Evolutionary conservation across 352 stramenopile species (phyloP).

Genomic region (Blastocystis sp.): DNA sequence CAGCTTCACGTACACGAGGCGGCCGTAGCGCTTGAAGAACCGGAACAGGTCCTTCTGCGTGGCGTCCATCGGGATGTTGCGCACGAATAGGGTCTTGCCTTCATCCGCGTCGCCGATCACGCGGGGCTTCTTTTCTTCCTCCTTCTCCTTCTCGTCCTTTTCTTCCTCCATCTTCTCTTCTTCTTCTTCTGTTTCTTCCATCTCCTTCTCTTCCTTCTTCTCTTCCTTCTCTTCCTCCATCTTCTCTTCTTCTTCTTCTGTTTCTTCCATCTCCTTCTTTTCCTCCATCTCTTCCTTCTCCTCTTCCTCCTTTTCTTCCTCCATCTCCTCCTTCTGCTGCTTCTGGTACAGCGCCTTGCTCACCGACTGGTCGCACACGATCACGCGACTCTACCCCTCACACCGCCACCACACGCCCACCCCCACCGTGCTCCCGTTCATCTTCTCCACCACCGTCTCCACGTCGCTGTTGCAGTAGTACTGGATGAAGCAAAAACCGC

Average conservation of each 20-base stretch:
- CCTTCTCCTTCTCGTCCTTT: not conserved
- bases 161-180: no score
- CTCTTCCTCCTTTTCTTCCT: constrained; percentile 56
- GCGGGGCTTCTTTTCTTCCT: not conserved
- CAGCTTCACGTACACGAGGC: constrained; percentile 37
- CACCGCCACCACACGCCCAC: constrained; percentile 69
- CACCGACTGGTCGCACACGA: constrained; percentile 71
- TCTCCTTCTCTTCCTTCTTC: not conserved
- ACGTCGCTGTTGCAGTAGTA: constrained; percentile 26
- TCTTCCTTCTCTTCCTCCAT: no score
- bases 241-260: not conserved
- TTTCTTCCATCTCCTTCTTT: constrained; percentile 55
- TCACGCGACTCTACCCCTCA: constrained; percentile 61
- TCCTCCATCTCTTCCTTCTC: constrained; percentile 63
- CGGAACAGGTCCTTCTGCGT: constrained; percentile 28
- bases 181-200: no score
- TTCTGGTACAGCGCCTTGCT: constrained; percentile 69
- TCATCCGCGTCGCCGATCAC: constrained; percentile 33
- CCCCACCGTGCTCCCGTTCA: constrained; percentile 68
- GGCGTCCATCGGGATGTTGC: constrained; percentile 42
- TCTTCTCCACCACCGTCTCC: not conserved
- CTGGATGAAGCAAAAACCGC: constrained; percentile 46
- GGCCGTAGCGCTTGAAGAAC: constrained; percentile 46
- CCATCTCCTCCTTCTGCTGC: constrained; percentile 71
- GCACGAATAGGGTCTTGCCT: constrained; percentile 43